These are phyloP conservation scores for Imleria badia DNA, from an alignment of 768 basidiomycete genomes.

Conservation along the genomic window DNA sequence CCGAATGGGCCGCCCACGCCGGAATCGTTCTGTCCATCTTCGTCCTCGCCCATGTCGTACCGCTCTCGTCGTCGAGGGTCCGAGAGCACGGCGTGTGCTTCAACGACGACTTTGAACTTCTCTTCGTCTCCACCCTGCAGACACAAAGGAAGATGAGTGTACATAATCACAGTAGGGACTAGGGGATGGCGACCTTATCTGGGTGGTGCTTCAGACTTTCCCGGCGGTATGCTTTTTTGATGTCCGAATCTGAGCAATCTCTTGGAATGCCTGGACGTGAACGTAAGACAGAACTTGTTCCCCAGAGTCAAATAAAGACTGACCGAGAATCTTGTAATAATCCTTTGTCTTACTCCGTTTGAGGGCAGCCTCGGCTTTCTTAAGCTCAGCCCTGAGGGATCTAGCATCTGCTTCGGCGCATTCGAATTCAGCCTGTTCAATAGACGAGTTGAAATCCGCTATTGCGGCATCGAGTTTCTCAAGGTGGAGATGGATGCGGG, in stretches of 20 bases:
- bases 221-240: constrained; percentile 89
- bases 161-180: neutral
- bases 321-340: constrained; percentile 76
- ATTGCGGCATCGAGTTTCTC: constrained; percentile 74
- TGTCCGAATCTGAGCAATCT: constrained; percentile 66
- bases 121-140: constrained; percentile 89
- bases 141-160: constrained; percentile 5
- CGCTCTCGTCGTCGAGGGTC: constrained; percentile 70
- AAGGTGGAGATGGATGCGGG: constrained; percentile 70
- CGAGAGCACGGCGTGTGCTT: constrained; percentile 80
- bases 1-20: constrained; percentile 44
- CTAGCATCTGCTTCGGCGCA: constrained; percentile 62
- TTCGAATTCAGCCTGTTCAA: constrained; percentile 68
- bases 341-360: constrained; percentile 91
- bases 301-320: neutral
- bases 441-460: constrained; percentile 76
- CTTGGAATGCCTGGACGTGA: constrained; percentile 37
- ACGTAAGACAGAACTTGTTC: neutral
- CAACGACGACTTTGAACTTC: constrained; percentile 88
- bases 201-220: constrained; percentile 86
- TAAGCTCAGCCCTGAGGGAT: constrained; percentile 62
- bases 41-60: constrained; percentile 82
- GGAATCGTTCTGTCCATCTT: constrained; percentile 58
- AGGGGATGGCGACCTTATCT: constrained; percentile 58
- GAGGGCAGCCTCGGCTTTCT: constrained; percentile 77